Evolutionary conservation across 768 basidiomycete species (phyloP), one percentile per base, ranked within the genome.

Genomic region (Steccherinum ochraceum): DNA sequence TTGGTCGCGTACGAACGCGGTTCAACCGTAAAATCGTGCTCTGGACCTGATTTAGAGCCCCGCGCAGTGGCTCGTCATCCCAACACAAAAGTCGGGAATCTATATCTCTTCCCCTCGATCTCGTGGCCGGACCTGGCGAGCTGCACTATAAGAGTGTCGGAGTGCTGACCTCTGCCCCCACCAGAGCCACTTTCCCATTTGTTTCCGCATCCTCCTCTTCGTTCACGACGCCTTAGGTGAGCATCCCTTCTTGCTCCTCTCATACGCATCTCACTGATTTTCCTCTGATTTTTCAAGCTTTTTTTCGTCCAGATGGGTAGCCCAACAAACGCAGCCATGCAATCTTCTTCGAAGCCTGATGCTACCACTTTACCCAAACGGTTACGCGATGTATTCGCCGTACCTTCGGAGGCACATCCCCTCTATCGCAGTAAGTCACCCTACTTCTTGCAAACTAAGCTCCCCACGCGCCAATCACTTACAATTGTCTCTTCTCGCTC

Each of bases 341-440:
- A n/a, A n/a, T n/a, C 13, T 26, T n/a, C 26, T 10, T 21, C 26
- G 23, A 5, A 13, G 24, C 5, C 23, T 18, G 23, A 44, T 7
- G 24, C 45, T 11, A 12, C 18, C 24, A 45, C 24, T 12, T 19
- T 26, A 43, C 20, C 18, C 5, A 39, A 24, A 3, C 23, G 20
- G 10, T n/a, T 10, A 24, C 46, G 19, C 25, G 45, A 19, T 27
- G 24, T 26, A 21, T 13, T 11, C 18, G 27, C 42, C 44, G 24
- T n/a, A 7, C 5, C 21, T 16, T 21, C 40, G 13, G 35, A 45
- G 21, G n/a, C 13, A 5, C 42, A 30, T 35, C 42, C 42, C 11
- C 25, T 43, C 25, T 30, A 45, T 35, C 50, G 43, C 18, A 51
- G 43, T 45, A 27, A 11, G 50, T 46, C 43, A 18, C 43, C 43